These are phyloP conservation scores for Microdochium bolleyi DNA, from an alignment of 2,329 filamentous ascomycete genomes.

Conservation along the genomic window DNA sequence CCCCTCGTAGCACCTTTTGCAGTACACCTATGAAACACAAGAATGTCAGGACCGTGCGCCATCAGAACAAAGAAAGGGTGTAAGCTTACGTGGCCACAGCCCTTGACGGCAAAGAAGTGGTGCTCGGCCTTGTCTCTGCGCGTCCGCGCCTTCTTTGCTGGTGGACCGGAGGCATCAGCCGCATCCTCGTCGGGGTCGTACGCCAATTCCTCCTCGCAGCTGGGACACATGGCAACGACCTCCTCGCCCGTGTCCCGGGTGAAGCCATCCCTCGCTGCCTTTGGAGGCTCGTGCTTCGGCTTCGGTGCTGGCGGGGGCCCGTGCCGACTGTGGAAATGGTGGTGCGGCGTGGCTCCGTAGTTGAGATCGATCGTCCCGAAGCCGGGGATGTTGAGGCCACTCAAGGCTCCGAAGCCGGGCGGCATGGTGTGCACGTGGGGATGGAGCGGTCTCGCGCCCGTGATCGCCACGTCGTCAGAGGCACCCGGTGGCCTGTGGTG, in stretches of 20 bases:
- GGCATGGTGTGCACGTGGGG: slow-evolving; percentile 1
- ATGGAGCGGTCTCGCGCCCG: slow-evolving; percentile 11
- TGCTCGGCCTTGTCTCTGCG: slow-evolving; percentile 56
- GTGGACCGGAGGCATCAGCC: slow-evolving; percentile 15
- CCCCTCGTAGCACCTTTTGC: slow-evolving; percentile 51
- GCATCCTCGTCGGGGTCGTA: slow-evolving; percentile 48
- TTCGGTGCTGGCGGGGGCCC: slow-evolving; percentile 20
- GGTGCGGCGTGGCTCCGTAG: slow-evolving; percentile 7
- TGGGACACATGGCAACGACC: slow-evolving; percentile 72
- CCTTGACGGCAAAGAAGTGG: slow-evolving; percentile 87
- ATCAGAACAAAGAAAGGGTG: background rate
- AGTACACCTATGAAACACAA: slow-evolving; percentile 47
- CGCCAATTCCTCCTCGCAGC: slow-evolving; percentile 78
- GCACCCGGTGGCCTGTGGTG: slow-evolving; percentile 6
- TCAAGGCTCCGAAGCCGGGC: background rate
- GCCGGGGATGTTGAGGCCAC: background rate
- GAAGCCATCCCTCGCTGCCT: slow-evolving; percentile 66
- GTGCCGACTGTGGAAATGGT: slow-evolving; percentile 10
- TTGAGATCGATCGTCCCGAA: slow-evolving; percentile 13
- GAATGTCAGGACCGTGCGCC: background rate
- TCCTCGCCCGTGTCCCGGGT: slow-evolving; percentile 68
- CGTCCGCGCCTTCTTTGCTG: slow-evolving; percentile 31
- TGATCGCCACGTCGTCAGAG: slow-evolving; percentile 15
- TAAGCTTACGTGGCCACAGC: slow-evolving; percentile 75
- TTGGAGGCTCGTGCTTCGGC: slow-evolving; percentile 54